Percentiles rank a stretch among this genome's conserved stretches.
Conservation (phyloP, 352 stramenopile genomes). For the Phytopythium aichiense region DNA sequence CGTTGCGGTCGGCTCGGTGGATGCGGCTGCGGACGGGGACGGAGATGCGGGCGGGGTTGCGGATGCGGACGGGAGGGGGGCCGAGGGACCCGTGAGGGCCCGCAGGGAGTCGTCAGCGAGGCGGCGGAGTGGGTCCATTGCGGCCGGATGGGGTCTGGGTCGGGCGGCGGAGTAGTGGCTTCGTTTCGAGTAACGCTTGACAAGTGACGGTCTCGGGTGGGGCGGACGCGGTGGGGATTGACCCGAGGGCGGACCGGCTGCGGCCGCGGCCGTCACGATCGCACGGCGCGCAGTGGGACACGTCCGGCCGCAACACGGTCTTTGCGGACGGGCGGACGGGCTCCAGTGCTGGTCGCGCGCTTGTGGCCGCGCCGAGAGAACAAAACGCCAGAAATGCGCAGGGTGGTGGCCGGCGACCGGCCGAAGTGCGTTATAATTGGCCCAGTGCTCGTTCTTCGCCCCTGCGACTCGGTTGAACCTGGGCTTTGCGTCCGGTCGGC, state of each 20-base stretch:
- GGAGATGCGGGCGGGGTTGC: too few relatives aligned
- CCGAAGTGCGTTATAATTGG: too few relatives aligned
- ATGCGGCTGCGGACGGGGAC: background rate
- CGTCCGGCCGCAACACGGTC: background rate
- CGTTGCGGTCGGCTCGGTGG: background rate
- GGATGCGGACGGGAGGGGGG: background rate
- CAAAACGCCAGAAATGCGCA: constrained; percentile 1
- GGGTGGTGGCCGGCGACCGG: too few relatives aligned
- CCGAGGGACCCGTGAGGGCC: background rate
- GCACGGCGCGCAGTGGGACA: background rate
- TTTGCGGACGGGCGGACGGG: background rate
- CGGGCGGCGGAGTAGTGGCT: background rate
- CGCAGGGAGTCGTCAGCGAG: background rate
- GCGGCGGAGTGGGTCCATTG: constrained; percentile 3
- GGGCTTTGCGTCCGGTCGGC: too few relatives aligned
- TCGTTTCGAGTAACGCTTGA: background rate
- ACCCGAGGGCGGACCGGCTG: background rate
- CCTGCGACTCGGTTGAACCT: too few relatives aligned
- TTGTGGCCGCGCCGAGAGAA: background rate
- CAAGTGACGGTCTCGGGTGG: background rate
- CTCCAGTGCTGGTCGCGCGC: background rate
- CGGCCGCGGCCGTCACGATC: background rate
- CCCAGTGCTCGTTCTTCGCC: too few relatives aligned
- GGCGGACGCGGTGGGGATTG: background rate
- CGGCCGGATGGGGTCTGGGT: background rate